Conservation (phyloP, 1,139 yeast species). For the Yamadazyma songkhlaensis region DNA sequence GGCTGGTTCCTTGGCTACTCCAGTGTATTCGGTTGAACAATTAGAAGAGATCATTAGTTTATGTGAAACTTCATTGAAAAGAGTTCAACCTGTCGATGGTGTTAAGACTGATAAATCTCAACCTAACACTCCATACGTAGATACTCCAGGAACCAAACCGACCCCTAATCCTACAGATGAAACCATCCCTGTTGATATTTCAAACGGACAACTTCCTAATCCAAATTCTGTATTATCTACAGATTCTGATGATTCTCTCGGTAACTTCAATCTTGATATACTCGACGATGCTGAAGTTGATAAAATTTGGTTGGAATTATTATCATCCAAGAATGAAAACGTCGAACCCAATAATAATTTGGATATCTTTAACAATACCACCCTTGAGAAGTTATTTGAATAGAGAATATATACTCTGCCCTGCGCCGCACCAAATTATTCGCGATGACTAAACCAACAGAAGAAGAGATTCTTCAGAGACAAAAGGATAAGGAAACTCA, state of each 20-base stretch:
- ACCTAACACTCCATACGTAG: not conserved
- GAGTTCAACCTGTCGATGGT: no score
- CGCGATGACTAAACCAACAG: slow-evolving; percentile 1
- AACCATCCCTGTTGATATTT: no score
- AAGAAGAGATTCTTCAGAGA: slow-evolving; percentile 9
- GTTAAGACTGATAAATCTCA: slow-evolving; percentile 11
- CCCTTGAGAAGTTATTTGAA: slow-evolving; percentile 2
- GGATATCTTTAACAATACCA: slow-evolving; percentile 7
- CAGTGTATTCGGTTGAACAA: slow-evolving; percentile 20
- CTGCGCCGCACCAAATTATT: not conserved
- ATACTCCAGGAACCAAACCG: not conserved
- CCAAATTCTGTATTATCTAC: no score
- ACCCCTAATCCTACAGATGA: no score
- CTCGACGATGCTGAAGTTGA: slow-evolving; percentile 36
- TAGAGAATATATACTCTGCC: not conserved
- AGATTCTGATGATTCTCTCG: not conserved
- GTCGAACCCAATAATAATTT: not conserved
- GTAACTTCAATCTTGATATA: slow-evolving; percentile 19
- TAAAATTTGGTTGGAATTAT: slow-evolving; percentile 38
- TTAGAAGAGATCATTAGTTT: slow-evolving; percentile 27
- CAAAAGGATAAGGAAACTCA: slow-evolving; percentile 11
- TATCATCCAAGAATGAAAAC: slow-evolving; percentile 28
- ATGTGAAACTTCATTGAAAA: slow-evolving; percentile 22
- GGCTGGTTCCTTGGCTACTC: slow-evolving; percentile 11
- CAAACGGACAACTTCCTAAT: no score